Evolutionary conservation across 1,284 basidiomycete species (phyloP).

Genomic region (Cutaneotrichosporon dermatis): DNA sequence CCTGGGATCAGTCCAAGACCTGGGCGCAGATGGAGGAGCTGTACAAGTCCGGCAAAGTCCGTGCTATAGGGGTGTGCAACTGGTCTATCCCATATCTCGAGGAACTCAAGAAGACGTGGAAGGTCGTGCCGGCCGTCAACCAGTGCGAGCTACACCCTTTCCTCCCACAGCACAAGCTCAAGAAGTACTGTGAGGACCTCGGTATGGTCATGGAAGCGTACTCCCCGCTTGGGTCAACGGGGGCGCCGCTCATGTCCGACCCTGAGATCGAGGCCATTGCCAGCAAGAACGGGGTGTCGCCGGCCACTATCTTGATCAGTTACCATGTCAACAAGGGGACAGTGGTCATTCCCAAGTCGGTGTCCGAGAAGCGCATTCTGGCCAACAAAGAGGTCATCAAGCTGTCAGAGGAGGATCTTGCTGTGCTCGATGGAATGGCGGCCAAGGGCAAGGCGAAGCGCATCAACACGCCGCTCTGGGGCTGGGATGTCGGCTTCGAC

Average conservation of each 20-base stretch:
- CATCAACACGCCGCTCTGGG: slow-evolving; percentile 36
- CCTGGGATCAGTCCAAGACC: slow-evolving; percentile 44
- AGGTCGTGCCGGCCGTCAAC: slow-evolving; percentile 46
- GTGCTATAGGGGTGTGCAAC: slow-evolving; percentile 51
- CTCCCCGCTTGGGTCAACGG: slow-evolving; percentile 49
- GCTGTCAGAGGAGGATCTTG: slow-evolving; percentile 50
- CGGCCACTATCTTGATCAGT: slow-evolving; percentile 53
- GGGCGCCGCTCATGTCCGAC: slow-evolving; percentile 50
- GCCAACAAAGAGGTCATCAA: slow-evolving; percentile 52
- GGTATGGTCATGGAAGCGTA: slow-evolving; percentile 52
- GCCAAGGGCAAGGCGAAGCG: slow-evolving; percentile 50
- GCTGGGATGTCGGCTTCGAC: slow-evolving; percentile 34
- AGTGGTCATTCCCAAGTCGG: slow-evolving; percentile 53
- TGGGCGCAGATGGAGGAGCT: slow-evolving; percentile 50
- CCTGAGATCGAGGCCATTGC: slow-evolving; percentile 44
- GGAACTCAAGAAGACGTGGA: slow-evolving; percentile 44
- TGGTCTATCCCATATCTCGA: slow-evolving; percentile 52
- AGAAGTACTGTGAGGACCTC: slow-evolving; percentile 49
- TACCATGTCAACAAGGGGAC: slow-evolving; percentile 53
- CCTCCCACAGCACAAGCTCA: slow-evolving; percentile 49
- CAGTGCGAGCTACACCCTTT: slow-evolving; percentile 50
- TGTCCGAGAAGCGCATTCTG: slow-evolving; percentile 50
- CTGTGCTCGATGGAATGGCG: slow-evolving; percentile 50
- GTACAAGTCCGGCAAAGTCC: slow-evolving; percentile 47
- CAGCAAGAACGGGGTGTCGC: slow-evolving; percentile 36